A percentile compares a stretch with the other conserved stretches of the same genome.
These are phyloP conservation scores for Tetracladium maxilliforme DNA, from an alignment of 2,329 filamentous ascomycete species.

Conservation along the genomic window DNA sequence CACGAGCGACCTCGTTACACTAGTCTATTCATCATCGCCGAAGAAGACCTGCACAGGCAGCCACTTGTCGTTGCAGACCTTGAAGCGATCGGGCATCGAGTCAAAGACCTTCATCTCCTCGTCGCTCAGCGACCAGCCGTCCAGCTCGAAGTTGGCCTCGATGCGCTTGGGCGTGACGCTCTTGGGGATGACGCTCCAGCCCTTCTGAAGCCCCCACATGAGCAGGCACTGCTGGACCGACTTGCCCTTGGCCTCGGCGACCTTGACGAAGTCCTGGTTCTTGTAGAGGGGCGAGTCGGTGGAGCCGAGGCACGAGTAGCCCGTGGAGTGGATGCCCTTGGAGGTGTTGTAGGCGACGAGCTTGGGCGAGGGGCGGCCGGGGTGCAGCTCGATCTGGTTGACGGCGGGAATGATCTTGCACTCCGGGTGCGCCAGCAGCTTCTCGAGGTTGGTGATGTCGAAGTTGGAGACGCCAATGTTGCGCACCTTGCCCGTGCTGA, in stretches of 20 bases:
- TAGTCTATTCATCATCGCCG: conserved; percentile 62
- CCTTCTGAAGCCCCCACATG: conserved; percentile 68
- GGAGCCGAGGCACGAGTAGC: conserved; percentile 60
- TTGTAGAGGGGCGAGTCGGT: conserved; percentile 57
- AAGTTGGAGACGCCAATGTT: conserved; percentile 86
- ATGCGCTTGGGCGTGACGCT: conserved; percentile 61
- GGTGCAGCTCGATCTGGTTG: conserved; percentile 74
- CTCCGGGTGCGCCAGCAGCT: conserved; percentile 47
- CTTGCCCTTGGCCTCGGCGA: conserved; percentile 53
- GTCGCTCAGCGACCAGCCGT: conserved; percentile 58
- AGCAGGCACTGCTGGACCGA: conserved; percentile 64
- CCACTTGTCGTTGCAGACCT: conserved; percentile 65
- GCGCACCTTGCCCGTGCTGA: conserved; percentile 53
- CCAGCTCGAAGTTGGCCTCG: conserved; percentile 58
- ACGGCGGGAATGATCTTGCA: conserved; percentile 44
- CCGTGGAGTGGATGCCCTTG: conserved; percentile 63
- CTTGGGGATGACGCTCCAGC: conserved; percentile 78
- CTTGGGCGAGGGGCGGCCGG: conserved; percentile 69
- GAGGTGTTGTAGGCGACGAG: conserved; percentile 56
- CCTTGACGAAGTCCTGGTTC: conserved; percentile 43
- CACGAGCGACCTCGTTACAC: too few species aligned
- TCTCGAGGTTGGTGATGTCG: conserved; percentile 66
- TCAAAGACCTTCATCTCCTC: conserved; percentile 60
- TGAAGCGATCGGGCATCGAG: conserved; percentile 61
- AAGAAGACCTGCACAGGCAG: conserved; percentile 70